Base-by-base conservation (phyloP, 495 filamentous ascomycete genomes). In the Penicillium odoratum region DNA sequence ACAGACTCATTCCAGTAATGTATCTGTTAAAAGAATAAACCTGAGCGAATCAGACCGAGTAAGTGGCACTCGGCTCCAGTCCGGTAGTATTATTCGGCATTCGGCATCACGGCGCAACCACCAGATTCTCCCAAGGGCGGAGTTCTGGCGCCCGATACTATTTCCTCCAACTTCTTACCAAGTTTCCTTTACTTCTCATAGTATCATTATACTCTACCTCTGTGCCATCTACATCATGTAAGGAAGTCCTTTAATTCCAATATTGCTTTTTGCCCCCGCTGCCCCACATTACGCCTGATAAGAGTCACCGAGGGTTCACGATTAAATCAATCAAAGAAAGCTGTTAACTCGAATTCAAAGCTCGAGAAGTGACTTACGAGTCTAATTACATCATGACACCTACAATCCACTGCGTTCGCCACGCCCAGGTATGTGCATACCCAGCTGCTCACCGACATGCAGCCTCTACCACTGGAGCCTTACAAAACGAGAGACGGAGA, bases 381-480 rank as follows among this genome's bases (percentile, higher is more conserved):
- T 43, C 21, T 44, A 9, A 3, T 26, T 53, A 40, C 38, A 63
- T 11, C 13, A 74, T 74, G 76, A 58, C 76, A 33, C 79, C 80
- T 0, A 74, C 76, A 46, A 69, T 83, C 36, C 78, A 83, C 61
- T 78, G 73, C 59, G 76, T 83, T 51, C 80, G 80, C 51, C 80
- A 83, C 65, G 80, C 79, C 49, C 80, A 82, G 68, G 79, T 80
- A 70, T 45, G 67, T 62, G 25, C 52, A 51, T 45, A 26, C 36
- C 29, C 44, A 30, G n/a, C 5, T 40, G 10, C 21, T 36, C 25
- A 13, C 38, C 45, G 16, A 26, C 33, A 33, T 42, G 48, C 48
- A 59, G 50, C 28, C 16, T 48, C 28, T 18, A 31, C 43, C 21
- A 48, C 18, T 15, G 21, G 21, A 21, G 21, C 30, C 30, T 13